A percentile compares a stretch with the other conserved stretches of the same genome.
These are phyloP conservation scores for Hanseniaspora thailandica DNA, from an alignment of 805 yeast species.

Conservation along the genomic window DNA sequence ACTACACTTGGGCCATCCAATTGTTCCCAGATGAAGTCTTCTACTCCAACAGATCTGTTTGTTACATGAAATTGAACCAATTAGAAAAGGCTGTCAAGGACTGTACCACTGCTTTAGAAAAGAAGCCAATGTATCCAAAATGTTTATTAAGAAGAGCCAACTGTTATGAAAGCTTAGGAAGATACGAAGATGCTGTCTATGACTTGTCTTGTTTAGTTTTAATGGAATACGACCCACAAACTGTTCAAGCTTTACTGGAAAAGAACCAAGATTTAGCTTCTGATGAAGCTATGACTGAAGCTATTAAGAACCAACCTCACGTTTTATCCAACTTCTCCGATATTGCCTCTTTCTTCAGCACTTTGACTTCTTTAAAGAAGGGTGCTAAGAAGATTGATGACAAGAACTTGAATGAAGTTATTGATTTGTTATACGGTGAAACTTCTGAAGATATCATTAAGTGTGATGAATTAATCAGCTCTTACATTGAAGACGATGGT, in stretches of 20 bases:
- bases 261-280: slow-evolving; percentile 38
- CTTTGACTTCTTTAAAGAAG: slow-evolving; percentile 54
- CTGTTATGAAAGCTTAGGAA: slow-evolving; percentile 73
- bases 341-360: slow-evolving; percentile 59
- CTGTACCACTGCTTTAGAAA: slow-evolving; percentile 70
- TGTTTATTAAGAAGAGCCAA: slow-evolving; percentile 87
- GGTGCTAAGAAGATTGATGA: slow-evolving; percentile 51
- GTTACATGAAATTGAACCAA: slow-evolving; percentile 71
- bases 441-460: slow-evolving; percentile 30
- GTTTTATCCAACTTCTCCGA: slow-evolving; percentile 75
- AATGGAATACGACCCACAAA: slow-evolving; percentile 64
- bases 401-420: slow-evolving; percentile 51
- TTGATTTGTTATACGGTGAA: slow-evolving; percentile 41
- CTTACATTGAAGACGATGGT: slow-evolving; percentile 27
- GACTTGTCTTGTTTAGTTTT: slow-evolving; percentile 84
- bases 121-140: slow-evolving; percentile 84
- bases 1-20: slow-evolving; percentile 65
- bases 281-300: slow-evolving; percentile 43
- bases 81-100: slow-evolving; percentile 78
- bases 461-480: slow-evolving; percentile 22
- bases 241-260: slow-evolving; percentile 72
- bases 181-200: slow-evolving; percentile 73
- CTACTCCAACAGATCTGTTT: slow-evolving; percentile 93
- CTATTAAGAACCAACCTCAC: slow-evolving; percentile 47
- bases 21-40: slow-evolving; percentile 75